Conservation (phyloP, 371 early-diverging fungal genomes). For the Lichtheimia hyalospora region DNA sequence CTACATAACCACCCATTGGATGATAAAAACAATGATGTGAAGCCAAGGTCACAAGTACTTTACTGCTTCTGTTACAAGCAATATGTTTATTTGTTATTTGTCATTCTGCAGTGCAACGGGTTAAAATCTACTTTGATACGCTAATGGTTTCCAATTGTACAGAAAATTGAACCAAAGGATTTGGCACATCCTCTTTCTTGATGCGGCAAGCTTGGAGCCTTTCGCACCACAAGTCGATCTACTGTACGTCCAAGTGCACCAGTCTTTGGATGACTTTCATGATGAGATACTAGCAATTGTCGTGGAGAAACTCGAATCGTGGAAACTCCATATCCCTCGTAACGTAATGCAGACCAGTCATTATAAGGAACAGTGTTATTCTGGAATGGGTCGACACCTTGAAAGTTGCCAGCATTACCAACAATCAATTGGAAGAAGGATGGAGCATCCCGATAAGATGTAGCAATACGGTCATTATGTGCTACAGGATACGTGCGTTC, state of each 20-base stretch:
- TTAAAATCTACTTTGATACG: too few relatives aligned
- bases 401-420: conserved; percentile 31
- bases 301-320: conserved; percentile 17
- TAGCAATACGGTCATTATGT: conserved; percentile 9
- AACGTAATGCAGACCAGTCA: conserved; percentile 28
- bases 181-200: background rate
- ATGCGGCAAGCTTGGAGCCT: background rate
- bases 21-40: too few relatives aligned
- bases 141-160: background rate
- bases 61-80: too few relatives aligned
- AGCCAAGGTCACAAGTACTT: too few relatives aligned
- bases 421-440: conserved; percentile 29
- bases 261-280: conserved; percentile 16
- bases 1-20: too few relatives aligned
- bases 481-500: conserved; percentile 31
- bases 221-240: conserved; percentile 6
- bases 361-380: conserved; percentile 4
- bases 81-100: too few relatives aligned
- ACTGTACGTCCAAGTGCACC: conserved; percentile 5
- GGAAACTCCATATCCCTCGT: conserved; percentile 31
- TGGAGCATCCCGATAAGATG: conserved; percentile 24
- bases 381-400: conserved; percentile 16
- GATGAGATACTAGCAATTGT: conserved; percentile 21
- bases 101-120: too few relatives aligned
- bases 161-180: background rate